Base-by-base conservation (phyloP, 2,329 filamentous ascomycete species). In the Exserohilum rostratum region DNA sequence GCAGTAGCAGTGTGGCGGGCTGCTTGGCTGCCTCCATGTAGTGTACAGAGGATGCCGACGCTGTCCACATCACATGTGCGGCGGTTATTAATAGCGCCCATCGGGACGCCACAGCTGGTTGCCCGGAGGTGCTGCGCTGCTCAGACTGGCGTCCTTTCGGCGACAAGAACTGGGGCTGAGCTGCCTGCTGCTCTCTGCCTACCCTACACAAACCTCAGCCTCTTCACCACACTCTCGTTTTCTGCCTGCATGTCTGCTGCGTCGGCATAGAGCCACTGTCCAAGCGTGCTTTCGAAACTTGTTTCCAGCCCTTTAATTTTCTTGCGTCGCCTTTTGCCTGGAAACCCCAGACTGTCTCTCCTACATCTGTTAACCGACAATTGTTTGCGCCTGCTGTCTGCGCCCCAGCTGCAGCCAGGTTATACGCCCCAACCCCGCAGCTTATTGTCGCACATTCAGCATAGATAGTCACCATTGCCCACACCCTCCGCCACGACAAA, bases 191-290 rank as follows among this genome's bases (percentile, higher is more conserved):
- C 31, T 43, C 15, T 31, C 44, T 27, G 33, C 22, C 22, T 15
- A 50, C 46, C n/a, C 40, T 60, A 48, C 57, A 46, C 53, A 60
- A 57, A 50, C 49, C 42, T 57, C 55, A 58, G 53, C 56, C 50
- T 61, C 47, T 49, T 47, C 40, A 44, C 29, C 9, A 50, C 40
- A 39, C 40, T 34, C 34, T 55, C 54, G 55, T 43, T 58, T 56
- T 18, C 17, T 25, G 34, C 30, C 27, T 43, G 15, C 31, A 9
- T 31, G 35, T 40, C 29, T 11, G 30, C 30, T 46, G 52, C 42
- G 7, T 25, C 25, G 17, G 30, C 30, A 37, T 46, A 46, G 13
- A 46, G 40, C 37, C 43, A 7, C 43, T 22, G 18, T 15, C 13
- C 11, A 30, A 15, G n/a, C 34, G 17, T 46, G 22, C 31, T 27